These are phyloP conservation scores for Pythium coloratum DNA, from an alignment of 352 stramenopile species.

Conservation along the genomic window DNA sequence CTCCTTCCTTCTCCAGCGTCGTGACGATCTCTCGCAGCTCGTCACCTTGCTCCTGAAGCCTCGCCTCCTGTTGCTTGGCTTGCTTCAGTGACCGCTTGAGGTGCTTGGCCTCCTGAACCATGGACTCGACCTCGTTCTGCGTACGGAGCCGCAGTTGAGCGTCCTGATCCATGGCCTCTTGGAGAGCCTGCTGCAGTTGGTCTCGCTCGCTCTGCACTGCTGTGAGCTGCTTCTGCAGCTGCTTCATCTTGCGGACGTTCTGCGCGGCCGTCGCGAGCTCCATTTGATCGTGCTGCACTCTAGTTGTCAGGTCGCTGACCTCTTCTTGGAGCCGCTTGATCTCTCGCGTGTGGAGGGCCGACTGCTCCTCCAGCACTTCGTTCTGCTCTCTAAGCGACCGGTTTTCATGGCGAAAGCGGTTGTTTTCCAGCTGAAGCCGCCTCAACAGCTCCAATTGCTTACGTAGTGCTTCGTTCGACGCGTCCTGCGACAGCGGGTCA, in stretches of 20 bases:
- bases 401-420: conserved; percentile 59
- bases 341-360: conserved; percentile 44
- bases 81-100: conserved; percentile 54
- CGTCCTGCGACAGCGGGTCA: conserved; percentile 39
- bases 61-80: conserved; percentile 37
- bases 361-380: conserved; percentile 42
- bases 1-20: conserved; percentile 35
- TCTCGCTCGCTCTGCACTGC: conserved; percentile 35
- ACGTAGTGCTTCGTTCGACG: conserved; percentile 62
- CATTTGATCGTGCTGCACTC: conserved; percentile 41
- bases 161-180: conserved; percentile 36
- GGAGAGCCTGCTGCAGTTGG: conserved; percentile 39
- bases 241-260: conserved; percentile 46
- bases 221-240: conserved; percentile 41
- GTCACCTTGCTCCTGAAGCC: conserved; percentile 36
- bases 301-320: conserved; percentile 29
- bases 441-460: conserved; percentile 72
- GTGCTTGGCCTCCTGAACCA: conserved; percentile 41
- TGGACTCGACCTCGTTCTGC: conserved; percentile 40
- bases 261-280: conserved; percentile 35
- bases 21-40: conserved; percentile 39
- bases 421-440: conserved; percentile 71
- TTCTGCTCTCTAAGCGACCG: conserved; percentile 48
- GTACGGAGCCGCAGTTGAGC: conserved; percentile 35
- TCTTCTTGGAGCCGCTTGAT: conserved; percentile 50